Percentiles rank a stretch among this genome's conserved stretches.
phyloP scores from a whole-genome alignment of 2,329 filamentous ascomycete genomes.

The Ilyonectria mors-panacis region DNA sequence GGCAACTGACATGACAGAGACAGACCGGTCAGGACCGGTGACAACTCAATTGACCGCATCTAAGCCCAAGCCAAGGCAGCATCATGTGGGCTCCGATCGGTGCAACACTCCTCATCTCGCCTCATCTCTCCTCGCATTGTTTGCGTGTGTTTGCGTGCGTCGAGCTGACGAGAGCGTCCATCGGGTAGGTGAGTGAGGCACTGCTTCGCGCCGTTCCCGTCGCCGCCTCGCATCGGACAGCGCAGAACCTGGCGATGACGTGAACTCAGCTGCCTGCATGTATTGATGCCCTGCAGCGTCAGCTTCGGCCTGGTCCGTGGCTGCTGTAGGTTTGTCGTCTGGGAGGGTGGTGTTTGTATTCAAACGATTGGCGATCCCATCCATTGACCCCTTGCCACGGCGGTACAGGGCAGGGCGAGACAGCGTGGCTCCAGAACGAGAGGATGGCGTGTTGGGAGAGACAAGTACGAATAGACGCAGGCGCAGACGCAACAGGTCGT shows the following conservation, averaged over 20 bases:
- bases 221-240: constrained; percentile 25
- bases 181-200: background rate
- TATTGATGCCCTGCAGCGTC: constrained; percentile 33
- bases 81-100: constrained; percentile 22
- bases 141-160: background rate
- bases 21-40: constrained; percentile 41
- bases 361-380: background rate
- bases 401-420: background rate
- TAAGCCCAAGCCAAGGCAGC: constrained; percentile 20
- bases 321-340: constrained; percentile 4
- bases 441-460: background rate
- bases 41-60: constrained; percentile 24
- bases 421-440: background rate
- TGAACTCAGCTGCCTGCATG: constrained; percentile 26
- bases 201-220: background rate
- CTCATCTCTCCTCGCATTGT: constrained; percentile 19
- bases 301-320: constrained; percentile 7
- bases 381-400: background rate
- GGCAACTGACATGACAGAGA: constrained; percentile 18
- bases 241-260: constrained; percentile 28
- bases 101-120: constrained; percentile 25
- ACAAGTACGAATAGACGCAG: background rate
- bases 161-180: constrained; percentile 16
- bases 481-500: background rate
- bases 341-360: background rate